Percentiles rank a stretch among this genome's conserved stretches.
Evolutionary conservation across 2,329 filamentous ascomycete species (phyloP).

Genomic region (Tolypocladium tropicale): DNA sequence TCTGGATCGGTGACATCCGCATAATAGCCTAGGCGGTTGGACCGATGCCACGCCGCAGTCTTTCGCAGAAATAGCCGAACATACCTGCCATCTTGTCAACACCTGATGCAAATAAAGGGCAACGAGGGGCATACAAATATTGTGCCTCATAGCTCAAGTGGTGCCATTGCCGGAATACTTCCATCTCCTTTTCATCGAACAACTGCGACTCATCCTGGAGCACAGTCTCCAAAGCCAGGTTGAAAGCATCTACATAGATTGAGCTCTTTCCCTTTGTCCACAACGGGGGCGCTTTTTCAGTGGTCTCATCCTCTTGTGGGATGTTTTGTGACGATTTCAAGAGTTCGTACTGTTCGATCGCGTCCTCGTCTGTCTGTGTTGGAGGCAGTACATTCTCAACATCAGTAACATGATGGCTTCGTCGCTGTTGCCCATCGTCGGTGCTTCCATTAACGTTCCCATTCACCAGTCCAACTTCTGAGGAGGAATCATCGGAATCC

Average conservation of each 20-base stretch:
- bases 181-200: conserved; percentile 69
- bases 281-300: conserved; percentile 25
- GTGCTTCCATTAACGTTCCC: neutral
- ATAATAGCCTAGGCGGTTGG: conserved; percentile 67
- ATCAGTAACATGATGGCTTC: conserved; percentile 15
- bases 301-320: conserved; percentile 23
- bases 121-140: conserved; percentile 56
- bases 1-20: conserved; percentile 70
- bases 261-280: conserved; percentile 76
- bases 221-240: conserved; percentile 81
- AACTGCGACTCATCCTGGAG: conserved; percentile 80
- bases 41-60: conserved; percentile 81
- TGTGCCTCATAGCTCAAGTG: conserved; percentile 72
- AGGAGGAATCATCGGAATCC: conserved; percentile 6
- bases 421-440: conserved; percentile 6
- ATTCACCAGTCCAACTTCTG: neutral
- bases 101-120: neutral
- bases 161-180: conserved; percentile 69
- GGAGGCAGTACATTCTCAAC: conserved; percentile 52
- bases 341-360: conserved; percentile 70
- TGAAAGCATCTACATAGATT: conserved; percentile 96
- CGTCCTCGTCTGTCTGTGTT: conserved; percentile 55
- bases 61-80: conserved; percentile 90
- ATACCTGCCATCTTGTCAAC: conserved; percentile 46
- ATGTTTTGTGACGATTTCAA: conserved; percentile 46